Evolutionary conservation across 75 land plant species (phyloP), one percentile per base, ranked within the genome.

Genomic region (Cunninghamia lanceolata): DNA sequence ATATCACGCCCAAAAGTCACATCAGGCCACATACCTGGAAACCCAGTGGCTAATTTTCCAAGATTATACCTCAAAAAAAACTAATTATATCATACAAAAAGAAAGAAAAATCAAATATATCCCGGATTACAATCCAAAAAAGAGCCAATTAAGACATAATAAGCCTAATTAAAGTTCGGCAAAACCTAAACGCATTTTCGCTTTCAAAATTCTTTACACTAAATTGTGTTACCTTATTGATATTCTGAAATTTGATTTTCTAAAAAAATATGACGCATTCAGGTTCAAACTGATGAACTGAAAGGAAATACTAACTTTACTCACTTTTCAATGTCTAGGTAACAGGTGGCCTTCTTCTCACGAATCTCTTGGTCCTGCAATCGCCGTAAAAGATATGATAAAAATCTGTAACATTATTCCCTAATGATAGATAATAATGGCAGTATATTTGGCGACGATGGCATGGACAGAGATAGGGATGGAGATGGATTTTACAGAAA

Each of bases 251-350:
- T 9, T 71, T 2, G 3, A 73, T 73, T 73, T 73, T 63, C 9
- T 25, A 25, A 63, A 63, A 28, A 21, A 25, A 63, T 25, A 63
- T 25, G 9, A 8, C n/a, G 9, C n/a, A 63, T 63, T 63, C n/a
- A 8, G 28, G 8, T 63, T 63, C n/a, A 63, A 21, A 63, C 9
- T 25, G n/a, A 63, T 28, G 28, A 8, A 19, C 4, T 21, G 28
- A 21, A 59, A 59, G 25, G 28, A 7, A 25, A 63, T 7, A 25
- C 77, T 38, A 28, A 28, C 56, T 40, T 54, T 36, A 66, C 82
- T 38, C 85, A 96, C 98, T 89, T 94, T 86, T 96, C 95, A 82
- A 96, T 89, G 83, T 96, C 95, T 34, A 91, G 91, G 85, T 93
- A 95, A 76, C 98, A 95, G 16, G 71, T 84, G 40, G 79, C 32